phyloP scores from a whole-genome alignment of 495 filamentous ascomycete species.

The Collariella sp. region DNA sequence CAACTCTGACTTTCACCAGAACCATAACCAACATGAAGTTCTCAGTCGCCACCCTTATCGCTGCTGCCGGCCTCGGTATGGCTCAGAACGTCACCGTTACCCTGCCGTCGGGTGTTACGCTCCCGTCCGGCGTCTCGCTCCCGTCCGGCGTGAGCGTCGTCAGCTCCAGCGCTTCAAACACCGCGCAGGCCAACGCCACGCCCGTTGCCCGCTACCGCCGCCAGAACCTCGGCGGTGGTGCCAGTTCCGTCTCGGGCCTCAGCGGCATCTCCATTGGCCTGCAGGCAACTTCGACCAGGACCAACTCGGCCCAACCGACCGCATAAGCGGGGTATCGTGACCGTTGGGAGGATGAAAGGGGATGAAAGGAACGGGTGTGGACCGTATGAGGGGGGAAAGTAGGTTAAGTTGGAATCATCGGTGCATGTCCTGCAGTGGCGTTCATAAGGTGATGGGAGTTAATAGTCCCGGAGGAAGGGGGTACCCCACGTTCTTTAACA shows the following conservation, averaged over 20 bases:
- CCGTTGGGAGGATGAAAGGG: too few relatives aligned
- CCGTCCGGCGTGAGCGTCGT: conserved; percentile 27
- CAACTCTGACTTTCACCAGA: background rate
- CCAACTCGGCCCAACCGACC: background rate
- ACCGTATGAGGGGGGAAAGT: too few relatives aligned
- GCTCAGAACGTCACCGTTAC: conserved; percentile 22
- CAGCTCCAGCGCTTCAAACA: conserved; percentile 7
- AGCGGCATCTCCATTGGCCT: background rate
- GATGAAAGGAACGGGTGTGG: too few relatives aligned
- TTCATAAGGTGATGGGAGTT: too few relatives aligned
- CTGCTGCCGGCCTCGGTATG: background rate
- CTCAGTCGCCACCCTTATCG: conserved; percentile 8
- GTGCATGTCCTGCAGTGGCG: too few relatives aligned
- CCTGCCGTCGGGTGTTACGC: conserved; percentile 19
- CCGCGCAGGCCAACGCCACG: conserved; percentile 7
- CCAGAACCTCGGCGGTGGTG: background rate
- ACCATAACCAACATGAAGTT: conserved; percentile 16
- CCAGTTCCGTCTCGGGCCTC: background rate
- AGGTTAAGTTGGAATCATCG: too few relatives aligned
- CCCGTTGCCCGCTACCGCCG: background rate
- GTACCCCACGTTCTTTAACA: too few relatives aligned
- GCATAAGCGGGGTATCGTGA: too few relatives aligned
- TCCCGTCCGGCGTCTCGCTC: conserved; percentile 23
- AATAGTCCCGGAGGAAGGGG: too few relatives aligned
- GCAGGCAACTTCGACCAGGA: background rate